A percentile compares a stretch with the other conserved stretches of the same genome.
These are phyloP conservation scores for Suillus hirtellus DNA, from an alignment of 768 basidiomycete genomes.

Conservation along the genomic window DNA sequence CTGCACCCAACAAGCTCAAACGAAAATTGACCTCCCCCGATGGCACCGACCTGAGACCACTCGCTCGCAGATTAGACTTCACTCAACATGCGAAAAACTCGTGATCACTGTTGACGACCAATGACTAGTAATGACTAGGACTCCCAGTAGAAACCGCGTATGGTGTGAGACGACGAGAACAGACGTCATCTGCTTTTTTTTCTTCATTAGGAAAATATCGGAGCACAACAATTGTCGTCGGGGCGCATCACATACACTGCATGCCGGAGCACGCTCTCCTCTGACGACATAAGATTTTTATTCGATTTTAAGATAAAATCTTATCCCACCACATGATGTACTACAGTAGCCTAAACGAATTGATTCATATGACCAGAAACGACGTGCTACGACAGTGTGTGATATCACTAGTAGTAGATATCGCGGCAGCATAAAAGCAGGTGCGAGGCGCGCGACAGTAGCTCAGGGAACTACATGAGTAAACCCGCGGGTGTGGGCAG, in stretches of 20 bases:
- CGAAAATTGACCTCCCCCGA: conserved; percentile 65
- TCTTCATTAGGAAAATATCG: too few relatives aligned
- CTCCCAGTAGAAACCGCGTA: too few relatives aligned
- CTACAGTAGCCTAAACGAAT: too few relatives aligned
- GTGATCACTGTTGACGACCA: conserved; percentile 2
- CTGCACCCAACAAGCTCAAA: conserved; percentile 58
- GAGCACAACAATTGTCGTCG: neutral
- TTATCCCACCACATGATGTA: neutral
- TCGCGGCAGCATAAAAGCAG: neutral
- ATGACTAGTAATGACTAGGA: neutral
- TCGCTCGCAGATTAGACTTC: conserved; percentile 76
- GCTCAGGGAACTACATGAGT: too few relatives aligned
- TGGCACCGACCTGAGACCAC: conserved; percentile 51
- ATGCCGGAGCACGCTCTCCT: neutral
- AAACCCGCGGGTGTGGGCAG: too few relatives aligned
- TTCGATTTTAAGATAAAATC: neutral
- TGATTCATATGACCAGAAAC: too few relatives aligned
- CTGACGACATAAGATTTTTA: neutral
- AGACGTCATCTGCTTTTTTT: too few relatives aligned
- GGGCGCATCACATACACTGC: neutral
- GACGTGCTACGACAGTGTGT: neutral
- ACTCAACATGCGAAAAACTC: conserved; percentile 37
- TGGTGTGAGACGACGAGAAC: too few relatives aligned
- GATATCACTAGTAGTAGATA: neutral
- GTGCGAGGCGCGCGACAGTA: neutral